Conservation (phyloP, 441 rosid species). For the Biscutella auriculata region DNA sequence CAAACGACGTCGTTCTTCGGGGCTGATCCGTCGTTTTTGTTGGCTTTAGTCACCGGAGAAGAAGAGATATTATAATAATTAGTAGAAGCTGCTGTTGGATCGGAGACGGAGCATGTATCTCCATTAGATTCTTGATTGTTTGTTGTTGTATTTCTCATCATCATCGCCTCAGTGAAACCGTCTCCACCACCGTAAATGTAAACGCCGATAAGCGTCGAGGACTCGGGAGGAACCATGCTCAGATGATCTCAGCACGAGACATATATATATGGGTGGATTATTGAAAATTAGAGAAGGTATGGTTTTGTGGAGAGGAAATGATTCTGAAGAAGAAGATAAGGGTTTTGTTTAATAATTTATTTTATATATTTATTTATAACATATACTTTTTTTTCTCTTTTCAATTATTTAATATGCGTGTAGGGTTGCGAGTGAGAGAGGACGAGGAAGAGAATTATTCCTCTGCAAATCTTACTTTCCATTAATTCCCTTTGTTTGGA, state of each 20-base stretch:
- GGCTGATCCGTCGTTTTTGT: constrained; percentile 21
- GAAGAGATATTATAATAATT: background rate
- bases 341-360: constrained; percentile 18
- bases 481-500: constrained; percentile 92
- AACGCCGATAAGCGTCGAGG: constrained; percentile 15
- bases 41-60: constrained; percentile 25
- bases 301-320: constrained; percentile 31
- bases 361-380: background rate
- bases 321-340: constrained; percentile 49
- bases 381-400: background rate
- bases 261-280: constrained; percentile 26
- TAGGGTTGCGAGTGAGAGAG: constrained; percentile 20
- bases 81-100: constrained; percentile 23
- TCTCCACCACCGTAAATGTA: background rate
- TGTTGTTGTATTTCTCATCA: constrained; percentile 17
- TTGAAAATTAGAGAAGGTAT: constrained; percentile 28
- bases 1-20: constrained; percentile 26
- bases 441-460: constrained; percentile 50
- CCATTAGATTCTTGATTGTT: constrained; percentile 23
- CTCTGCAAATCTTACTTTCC: constrained; percentile 71
- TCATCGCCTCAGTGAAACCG: constrained; percentile 13
- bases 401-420: constrained; percentile 15
- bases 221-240: constrained; percentile 52
- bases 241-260: constrained; percentile 18
- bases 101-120: constrained; percentile 38